Percentiles rank a stretch among this genome's conserved stretches.
Conservation (phyloP, 2,329 filamentous ascomycete species). For the Tolypocladium inflatum region DNA sequence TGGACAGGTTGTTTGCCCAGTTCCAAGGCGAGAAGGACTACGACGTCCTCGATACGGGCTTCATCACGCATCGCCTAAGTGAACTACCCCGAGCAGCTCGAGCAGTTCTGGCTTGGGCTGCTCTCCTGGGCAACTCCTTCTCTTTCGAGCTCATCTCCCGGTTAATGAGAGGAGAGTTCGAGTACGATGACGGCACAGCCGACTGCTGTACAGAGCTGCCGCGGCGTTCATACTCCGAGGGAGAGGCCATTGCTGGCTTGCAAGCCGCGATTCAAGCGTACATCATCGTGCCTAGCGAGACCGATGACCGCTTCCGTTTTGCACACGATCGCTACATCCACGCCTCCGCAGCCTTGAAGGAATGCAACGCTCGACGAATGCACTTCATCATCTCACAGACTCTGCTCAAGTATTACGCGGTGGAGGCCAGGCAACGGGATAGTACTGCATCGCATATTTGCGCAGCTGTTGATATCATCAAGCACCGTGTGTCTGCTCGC, state of each 20-base stretch:
- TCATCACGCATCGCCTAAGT: conserved; percentile 67
- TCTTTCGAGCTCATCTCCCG: conserved; percentile 73
- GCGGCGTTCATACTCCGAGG: conserved; percentile 42
- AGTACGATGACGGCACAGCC: conserved; percentile 43
- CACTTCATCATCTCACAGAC: conserved; percentile 82
- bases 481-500: conserved; percentile 48
- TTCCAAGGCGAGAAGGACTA: conserved; percentile 73
- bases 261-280: conserved; percentile 73
- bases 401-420: conserved; percentile 60
- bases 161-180: conserved; percentile 66
- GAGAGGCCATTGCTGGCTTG: conserved; percentile 67
- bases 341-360: conserved; percentile 59
- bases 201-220: conserved; percentile 12
- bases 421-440: conserved; percentile 56
- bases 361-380: conserved; percentile 68
- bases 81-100: conserved; percentile 68
- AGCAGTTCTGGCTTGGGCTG: conserved; percentile 77
- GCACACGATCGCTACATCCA: conserved; percentile 80
- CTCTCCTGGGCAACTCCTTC: conserved; percentile 72
- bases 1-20: conserved; percentile 78
- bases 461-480: conserved; percentile 66
- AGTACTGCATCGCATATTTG: conserved; percentile 75
- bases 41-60: conserved; percentile 71
- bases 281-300: conserved; percentile 71
- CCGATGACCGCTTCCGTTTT: conserved; percentile 81